Evolutionary conservation across 108 stramenopile genomes (phyloP).

Genomic region (Nitzschia sp.): DNA sequence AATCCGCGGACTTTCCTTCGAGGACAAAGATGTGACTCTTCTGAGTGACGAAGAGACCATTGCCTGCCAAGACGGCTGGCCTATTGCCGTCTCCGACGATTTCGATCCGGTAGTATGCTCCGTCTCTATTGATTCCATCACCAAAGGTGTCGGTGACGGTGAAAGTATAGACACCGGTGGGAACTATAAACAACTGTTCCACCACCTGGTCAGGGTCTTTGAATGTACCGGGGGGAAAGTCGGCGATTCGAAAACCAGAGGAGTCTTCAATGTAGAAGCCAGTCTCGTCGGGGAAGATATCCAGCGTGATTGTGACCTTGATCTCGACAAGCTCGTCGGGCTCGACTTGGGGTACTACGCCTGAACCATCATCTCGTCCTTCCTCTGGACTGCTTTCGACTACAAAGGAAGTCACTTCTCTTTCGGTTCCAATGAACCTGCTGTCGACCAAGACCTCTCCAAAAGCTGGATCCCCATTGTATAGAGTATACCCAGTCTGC

Average conservation of each 20-base stretch:
- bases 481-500: constrained; percentile 28
- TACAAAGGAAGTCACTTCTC: constrained; percentile 16
- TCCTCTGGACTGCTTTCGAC: not conserved
- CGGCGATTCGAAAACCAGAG: not conserved
- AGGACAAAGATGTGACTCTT: constrained; percentile 14
- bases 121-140: constrained; percentile 21
- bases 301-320: constrained; percentile 26
- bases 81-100: not conserved
- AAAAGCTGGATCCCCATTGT: constrained; percentile 18
- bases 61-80: constrained; percentile 18
- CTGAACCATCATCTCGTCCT: not conserved
- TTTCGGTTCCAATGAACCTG: constrained; percentile 3
- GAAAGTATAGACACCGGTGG: constrained; percentile 29
- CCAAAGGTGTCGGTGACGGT: constrained; percentile 20
- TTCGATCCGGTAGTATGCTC: constrained; percentile 13
- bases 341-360: not conserved
- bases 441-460: constrained; percentile 9
- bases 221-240: constrained; percentile 28
- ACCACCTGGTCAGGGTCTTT: not conserved
- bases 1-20: constrained; percentile 17
- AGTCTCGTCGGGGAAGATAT: constrained; percentile 30
- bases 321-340: not conserved
- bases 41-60: constrained; percentile 10
- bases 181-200: constrained; percentile 8
- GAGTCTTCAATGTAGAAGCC: constrained; percentile 28